phyloP scores from a whole-genome alignment of 345 rosid genomes.

The Gossypium mustelinum region DNA sequence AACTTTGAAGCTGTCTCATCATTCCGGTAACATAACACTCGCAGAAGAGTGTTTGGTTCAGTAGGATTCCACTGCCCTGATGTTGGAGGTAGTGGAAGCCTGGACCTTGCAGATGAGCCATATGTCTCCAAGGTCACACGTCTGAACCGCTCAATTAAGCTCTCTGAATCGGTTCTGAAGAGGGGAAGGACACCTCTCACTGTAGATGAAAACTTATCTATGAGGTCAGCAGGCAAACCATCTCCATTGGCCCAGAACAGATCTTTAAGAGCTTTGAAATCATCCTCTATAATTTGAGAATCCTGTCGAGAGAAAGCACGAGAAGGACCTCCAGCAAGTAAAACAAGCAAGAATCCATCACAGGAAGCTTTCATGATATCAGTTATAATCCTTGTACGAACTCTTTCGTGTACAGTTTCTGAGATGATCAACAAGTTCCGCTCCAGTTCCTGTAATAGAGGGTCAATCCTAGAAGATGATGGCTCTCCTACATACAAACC shows the following conservation, averaged over 20 bases:
- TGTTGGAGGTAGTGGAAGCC: constrained; percentile 85
- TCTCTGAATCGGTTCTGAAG: constrained; percentile 71
- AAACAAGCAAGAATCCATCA: constrained; percentile 83
- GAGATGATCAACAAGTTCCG: constrained; percentile 54
- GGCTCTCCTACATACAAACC: constrained; percentile 82
- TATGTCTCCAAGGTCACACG: constrained; percentile 66
- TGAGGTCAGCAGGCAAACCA: constrained; percentile 73
- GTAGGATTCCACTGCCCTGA: constrained; percentile 88
- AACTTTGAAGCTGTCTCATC: constrained; percentile 79
- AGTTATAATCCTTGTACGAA: constrained; percentile 68
- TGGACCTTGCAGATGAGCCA: constrained; percentile 73
- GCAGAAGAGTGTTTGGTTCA: constrained; percentile 82
- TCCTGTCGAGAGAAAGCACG: constrained; percentile 78
- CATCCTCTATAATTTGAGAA: constrained; percentile 75
- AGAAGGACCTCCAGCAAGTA: constrained; percentile 94
- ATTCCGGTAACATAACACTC: constrained; percentile 79
- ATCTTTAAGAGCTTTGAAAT: constrained; percentile 82
- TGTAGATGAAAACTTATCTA: constrained; percentile 64
- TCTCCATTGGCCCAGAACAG: constrained; percentile 94
- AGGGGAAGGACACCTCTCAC: constrained; percentile 74
- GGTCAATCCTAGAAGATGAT: constrained; percentile 67
- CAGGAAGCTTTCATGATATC: constrained; percentile 87
- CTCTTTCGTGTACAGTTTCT: constrained; percentile 72
- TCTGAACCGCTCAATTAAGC: constrained; percentile 75
- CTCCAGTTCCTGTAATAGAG: constrained; percentile 74